phyloP scores from a whole-genome alignment of 441 rosid genomes.

The Croton setiger region DNA sequence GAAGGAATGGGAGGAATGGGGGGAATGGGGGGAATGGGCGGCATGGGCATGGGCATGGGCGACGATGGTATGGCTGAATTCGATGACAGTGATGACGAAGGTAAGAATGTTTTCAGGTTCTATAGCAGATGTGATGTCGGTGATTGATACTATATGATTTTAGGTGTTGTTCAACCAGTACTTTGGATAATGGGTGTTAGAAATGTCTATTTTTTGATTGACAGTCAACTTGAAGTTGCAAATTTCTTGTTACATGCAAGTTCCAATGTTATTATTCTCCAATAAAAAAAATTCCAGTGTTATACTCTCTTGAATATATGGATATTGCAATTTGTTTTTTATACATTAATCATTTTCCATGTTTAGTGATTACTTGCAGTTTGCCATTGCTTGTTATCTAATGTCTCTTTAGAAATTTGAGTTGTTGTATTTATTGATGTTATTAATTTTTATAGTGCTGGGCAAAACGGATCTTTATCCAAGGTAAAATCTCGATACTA shows the following conservation, averaged over 20 bases:
- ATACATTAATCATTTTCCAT: background rate
- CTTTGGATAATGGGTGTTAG: background rate
- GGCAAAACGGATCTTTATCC: too few species aligned
- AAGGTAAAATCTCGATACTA: too few species aligned
- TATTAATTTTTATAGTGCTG: background rate
- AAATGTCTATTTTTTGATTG: background rate
- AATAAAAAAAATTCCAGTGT: background rate
- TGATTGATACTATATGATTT: background rate
- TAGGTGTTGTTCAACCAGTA: background rate
- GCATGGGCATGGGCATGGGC: conserved; percentile 21
- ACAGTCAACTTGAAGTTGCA: background rate
- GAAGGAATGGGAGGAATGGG: conserved; percentile 32
- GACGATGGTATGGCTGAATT: conserved; percentile 53
- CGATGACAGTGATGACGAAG: conserved; percentile 87
- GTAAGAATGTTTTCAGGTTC: conserved; percentile 29
- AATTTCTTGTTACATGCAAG: background rate
- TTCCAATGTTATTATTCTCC: too few species aligned
- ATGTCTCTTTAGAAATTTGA: background rate
- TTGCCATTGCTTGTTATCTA: background rate
- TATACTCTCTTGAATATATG: background rate
- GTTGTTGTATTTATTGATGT: background rate
- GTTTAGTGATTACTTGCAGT: background rate
- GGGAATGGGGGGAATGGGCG: conserved; percentile 22
- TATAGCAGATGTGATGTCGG: background rate
- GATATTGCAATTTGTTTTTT: background rate